Base-by-base conservation (phyloP, 176 grass and related monocot species). In the Carex cristatella region DNA sequence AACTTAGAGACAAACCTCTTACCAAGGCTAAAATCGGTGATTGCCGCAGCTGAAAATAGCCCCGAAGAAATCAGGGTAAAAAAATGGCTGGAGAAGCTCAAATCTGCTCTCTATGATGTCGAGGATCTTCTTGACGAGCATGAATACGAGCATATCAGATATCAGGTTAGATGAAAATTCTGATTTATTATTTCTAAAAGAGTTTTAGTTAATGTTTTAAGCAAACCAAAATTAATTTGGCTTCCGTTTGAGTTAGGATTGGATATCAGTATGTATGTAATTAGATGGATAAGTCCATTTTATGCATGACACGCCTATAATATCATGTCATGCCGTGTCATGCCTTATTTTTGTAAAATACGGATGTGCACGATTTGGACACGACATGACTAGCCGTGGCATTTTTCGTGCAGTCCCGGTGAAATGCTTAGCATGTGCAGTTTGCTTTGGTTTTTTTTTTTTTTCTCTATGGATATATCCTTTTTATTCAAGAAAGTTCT, bases 71-170 rank as follows among this genome's bases (percentile, higher is more conserved):
- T 23, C 80, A 77, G 11, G 49, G 37, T 83, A 7, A 65, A 46
- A 23, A 51, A 83, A n/a, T 83, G 80, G 60, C 80, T 83, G 5
- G 46, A 83, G 19, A 83, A 65, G 80, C 56, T 83, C 4, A 83
- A 83, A 68, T 68, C 44, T 1, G 19, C 80, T 83, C 62, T 83
- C 18, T 83, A 7, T 33, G 61, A 83, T 53, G 28, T 65, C 12
- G 80, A 83, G 33, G 80, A 83, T 83, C 80, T 66, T 12, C 80
- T 83, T 66, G 62, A 68, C 40, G 80, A 83, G 62, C 80, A 83
- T 28, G 62, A 33, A 19, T 83, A 83, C 5, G 37, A 35, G 19
- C 28, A 1, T 15, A 4, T 83, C 7, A 65, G 31, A 65, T 62
- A 59, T 48, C 61, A 68, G 80, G 80, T 83, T 54, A 44, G 48